Conservation (phyloP, 495 filamentous ascomycete species). For the Entonaema liquescens region DNA sequence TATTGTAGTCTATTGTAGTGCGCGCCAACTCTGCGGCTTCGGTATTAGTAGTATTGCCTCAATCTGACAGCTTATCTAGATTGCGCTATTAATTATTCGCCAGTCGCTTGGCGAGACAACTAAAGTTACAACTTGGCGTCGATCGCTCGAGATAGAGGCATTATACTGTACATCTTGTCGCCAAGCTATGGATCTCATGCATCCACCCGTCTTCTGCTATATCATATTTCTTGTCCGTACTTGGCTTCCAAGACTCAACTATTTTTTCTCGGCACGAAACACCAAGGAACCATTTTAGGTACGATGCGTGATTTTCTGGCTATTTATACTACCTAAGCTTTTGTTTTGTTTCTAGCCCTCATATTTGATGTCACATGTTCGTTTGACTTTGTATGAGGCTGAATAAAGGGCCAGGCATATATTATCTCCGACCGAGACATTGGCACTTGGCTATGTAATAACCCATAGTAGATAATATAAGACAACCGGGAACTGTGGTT, state of each 20-base stretch:
- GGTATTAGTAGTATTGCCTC: constrained; percentile 25
- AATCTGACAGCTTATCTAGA: constrained; percentile 44
- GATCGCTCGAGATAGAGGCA: constrained; percentile 33
- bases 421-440: constrained; percentile 14
- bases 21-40: constrained; percentile 35
- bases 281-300: background rate
- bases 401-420: constrained; percentile 8
- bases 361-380: background rate
- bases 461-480: constrained; percentile 15
- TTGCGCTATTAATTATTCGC: constrained; percentile 44
- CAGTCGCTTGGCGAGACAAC: constrained; percentile 39
- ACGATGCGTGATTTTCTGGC: constrained; percentile 5
- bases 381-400: constrained; percentile 20
- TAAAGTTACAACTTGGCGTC: constrained; percentile 22
- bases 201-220: constrained; percentile 24
- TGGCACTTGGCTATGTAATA: constrained; percentile 26
- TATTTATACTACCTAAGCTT: background rate
- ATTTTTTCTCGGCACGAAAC: constrained; percentile 10
- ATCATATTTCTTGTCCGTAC: constrained; percentile 19
- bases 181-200: constrained; percentile 39
- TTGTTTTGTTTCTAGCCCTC: background rate
- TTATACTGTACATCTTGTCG: constrained; percentile 28
- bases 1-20: constrained; percentile 11
- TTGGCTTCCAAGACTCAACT: constrained; percentile 6
- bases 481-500: constrained; percentile 14